Percentiles rank a stretch among this genome's conserved stretches.
phyloP scores from a whole-genome alignment of 495 filamentous ascomycete species.

The Paragyromitra xinjiangensis region DNA sequence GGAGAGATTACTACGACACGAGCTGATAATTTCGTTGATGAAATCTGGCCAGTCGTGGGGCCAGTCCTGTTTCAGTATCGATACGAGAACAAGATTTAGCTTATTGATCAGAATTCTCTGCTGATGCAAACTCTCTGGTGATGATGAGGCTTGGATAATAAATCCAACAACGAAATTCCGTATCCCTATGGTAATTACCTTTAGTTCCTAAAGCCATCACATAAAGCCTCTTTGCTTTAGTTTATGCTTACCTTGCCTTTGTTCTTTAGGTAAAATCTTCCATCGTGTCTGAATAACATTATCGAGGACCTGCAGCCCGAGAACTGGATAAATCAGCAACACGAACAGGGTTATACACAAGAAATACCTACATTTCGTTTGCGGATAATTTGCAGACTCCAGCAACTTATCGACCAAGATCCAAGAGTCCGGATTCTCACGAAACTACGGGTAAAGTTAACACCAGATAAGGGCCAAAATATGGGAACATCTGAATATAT shows the following conservation, averaged over 20 bases:
- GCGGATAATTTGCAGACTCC: constrained; percentile 84
- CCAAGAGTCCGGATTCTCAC: constrained; percentile 98
- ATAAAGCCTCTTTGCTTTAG: neutral
- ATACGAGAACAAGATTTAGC: constrained; percentile 95
- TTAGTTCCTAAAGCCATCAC: constrained; percentile 50
- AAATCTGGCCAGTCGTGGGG: constrained; percentile 99
- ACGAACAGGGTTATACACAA: neutral
- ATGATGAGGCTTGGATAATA: constrained; percentile 89
- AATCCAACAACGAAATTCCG: constrained; percentile 98
- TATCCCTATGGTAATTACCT: constrained; percentile 69
- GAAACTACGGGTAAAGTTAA: constrained; percentile 75
- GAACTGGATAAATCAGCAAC: constrained; percentile 69
- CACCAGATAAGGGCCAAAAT: constrained; percentile 21
- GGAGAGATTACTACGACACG: constrained; percentile 89
- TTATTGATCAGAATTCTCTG: constrained; percentile 94
- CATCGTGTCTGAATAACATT: constrained; percentile 98
- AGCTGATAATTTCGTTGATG: constrained; percentile 98
- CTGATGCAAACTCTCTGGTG: constrained; percentile 81
- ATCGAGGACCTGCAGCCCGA: constrained; percentile 95
- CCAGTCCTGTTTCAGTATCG: constrained; percentile 99
- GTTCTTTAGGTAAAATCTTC: constrained; percentile 95
- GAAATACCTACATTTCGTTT: constrained; percentile 85
- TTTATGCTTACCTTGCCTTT: constrained; percentile 78
- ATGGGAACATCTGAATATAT: constrained; percentile 2
- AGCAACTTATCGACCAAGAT: constrained; percentile 95